Evolutionary conservation across 805 yeast species (phyloP), one percentile per base, ranked within the genome.

Genomic region (Nematodospora valgi): DNA sequence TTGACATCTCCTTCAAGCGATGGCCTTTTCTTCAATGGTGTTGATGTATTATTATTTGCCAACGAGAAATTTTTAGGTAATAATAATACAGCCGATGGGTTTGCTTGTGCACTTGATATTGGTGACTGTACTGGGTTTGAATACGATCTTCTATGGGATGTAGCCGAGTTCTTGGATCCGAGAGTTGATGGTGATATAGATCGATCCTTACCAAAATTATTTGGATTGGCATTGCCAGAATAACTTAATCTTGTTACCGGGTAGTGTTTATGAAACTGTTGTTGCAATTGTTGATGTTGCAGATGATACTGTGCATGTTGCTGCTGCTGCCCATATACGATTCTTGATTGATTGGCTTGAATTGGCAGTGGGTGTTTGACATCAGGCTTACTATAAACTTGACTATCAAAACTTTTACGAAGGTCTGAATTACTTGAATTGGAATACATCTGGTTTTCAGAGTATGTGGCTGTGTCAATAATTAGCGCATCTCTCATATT

Each of bases 401-500:
- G n/a, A n/a, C n/a, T n/a, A n/a, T n/a, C n/a, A n/a, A n/a, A n/a
- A n/a, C n/a, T n/a, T n/a, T n/a, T n/a, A n/a, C n/a, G n/a, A n/a
- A n/a, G n/a, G n/a, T n/a, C n/a, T n/a, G n/a, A n/a, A n/a, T n/a
- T n/a, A n/a, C n/a, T n/a, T n/a, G n/a, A n/a, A n/a, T n/a, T n/a
- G n/a, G n/a, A n/a, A n/a, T n/a, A n/a, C n/a, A n/a, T n/a, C n/a
- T n/a, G n/a, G n/a, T n/a, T n/a, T n/a, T n/a, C n/a, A n/a, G n/a
- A n/a, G n/a, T n/a, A n/a, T n/a, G n/a, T n/a, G n/a, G n/a, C n/a
- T n/a, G 65, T 56, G n/a, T 74, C 84, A 10, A 83, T 68, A 2
- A 82, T 53, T 20, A 84, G 64, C 0, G 91, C 82, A 32, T 82
- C 86, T 12, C 62, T 59, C 70, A 81, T 72, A 2, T 54, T 44